phyloP scores from a whole-genome alignment of 805 yeast species.

The Isabelozyma pseudorhagii region DNA sequence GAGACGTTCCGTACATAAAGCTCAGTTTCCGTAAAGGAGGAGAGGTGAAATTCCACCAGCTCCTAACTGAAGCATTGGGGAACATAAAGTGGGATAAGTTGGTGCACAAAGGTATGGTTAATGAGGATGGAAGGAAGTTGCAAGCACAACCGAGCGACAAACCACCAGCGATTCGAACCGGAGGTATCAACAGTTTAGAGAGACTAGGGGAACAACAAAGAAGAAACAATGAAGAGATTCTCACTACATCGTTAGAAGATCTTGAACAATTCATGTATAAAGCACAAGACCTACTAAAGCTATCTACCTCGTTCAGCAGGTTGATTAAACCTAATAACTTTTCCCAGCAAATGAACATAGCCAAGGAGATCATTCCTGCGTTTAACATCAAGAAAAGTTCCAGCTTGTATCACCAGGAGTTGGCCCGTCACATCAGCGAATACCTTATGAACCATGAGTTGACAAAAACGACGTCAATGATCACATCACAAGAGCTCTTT shows the following conservation, averaged over 20 bases:
- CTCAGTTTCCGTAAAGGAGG: slow-evolving; percentile 78
- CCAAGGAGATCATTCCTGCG: slow-evolving; percentile 19
- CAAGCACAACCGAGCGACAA: slow-evolving; percentile 1
- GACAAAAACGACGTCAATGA: slow-evolving; percentile 31
- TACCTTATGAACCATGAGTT: slow-evolving; percentile 43
- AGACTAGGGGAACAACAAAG: slow-evolving; percentile 51
- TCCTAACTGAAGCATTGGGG: slow-evolving; percentile 41
- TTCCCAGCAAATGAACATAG: background rate
- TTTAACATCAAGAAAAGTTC: slow-evolving; percentile 34
- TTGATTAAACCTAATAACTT: slow-evolving; percentile 9
- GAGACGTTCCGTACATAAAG: slow-evolving; percentile 46
- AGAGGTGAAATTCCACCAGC: slow-evolving; percentile 48
- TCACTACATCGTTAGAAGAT: slow-evolving; percentile 72
- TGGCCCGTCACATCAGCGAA: slow-evolving; percentile 78
- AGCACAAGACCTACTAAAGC: slow-evolving; percentile 65
- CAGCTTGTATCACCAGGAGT: slow-evolving; percentile 53
- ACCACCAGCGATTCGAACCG: slow-evolving; percentile 11
- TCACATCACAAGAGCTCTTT: slow-evolving; percentile 39
- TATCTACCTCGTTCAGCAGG: slow-evolving; percentile 46
- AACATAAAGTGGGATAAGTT: slow-evolving; percentile 47
- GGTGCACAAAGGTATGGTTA: slow-evolving; percentile 30
- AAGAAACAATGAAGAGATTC: slow-evolving; percentile 54
- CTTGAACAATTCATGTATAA: slow-evolving; percentile 72
- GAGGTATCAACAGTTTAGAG: slow-evolving; percentile 75
- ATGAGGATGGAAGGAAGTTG: slow-evolving; percentile 19